Percentiles rank a stretch among this genome's conserved stretches.
Conservation (phyloP, 2,329 filamentous ascomycete genomes). For the Fusarium ambrosium region DNA sequence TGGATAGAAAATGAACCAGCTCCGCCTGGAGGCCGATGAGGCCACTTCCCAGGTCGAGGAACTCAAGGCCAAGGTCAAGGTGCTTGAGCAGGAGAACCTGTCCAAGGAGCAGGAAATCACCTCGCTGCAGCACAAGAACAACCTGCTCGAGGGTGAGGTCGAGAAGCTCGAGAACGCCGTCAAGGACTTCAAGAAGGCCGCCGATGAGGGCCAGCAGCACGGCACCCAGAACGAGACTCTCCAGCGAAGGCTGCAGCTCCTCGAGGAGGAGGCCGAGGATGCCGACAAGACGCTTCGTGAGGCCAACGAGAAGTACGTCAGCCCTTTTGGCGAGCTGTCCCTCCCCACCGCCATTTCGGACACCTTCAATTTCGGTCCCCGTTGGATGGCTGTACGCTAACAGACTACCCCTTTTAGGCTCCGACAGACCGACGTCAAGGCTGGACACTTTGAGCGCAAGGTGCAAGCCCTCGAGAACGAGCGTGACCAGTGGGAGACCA, state of each 20-base stretch:
- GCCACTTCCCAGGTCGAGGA: conserved; percentile 86
- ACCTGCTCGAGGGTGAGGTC: conserved; percentile 87
- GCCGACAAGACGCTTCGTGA: conserved; percentile 97
- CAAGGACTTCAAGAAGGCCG: conserved; percentile 89
- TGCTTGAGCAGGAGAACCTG: conserved; percentile 93
- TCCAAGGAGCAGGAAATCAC: conserved; percentile 98
- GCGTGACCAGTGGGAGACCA: conserved; percentile 94
- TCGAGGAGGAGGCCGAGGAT: conserved; percentile 98
- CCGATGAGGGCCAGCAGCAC: conserved; percentile 84
- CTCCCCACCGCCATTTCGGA: conserved; percentile 43
- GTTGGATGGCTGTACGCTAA: conserved; percentile 28
- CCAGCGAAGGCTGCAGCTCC: conserved; percentile 90
- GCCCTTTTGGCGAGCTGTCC: conserved; percentile 28
- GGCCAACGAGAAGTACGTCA: conserved; percentile 95
- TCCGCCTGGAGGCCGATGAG: conserved; percentile 94
- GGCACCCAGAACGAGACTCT: conserved; percentile 93
- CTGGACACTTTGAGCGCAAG: conserved; percentile 99
- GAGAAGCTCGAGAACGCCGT: conserved; percentile 90
- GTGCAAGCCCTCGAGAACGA: conserved; percentile 94
- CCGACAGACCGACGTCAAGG: conserved; percentile 98
- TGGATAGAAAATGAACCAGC: conserved; percentile 89
- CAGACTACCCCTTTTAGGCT: conserved; percentile 70
- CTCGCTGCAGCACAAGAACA: conserved; percentile 95
- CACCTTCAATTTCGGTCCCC: conserved; percentile 15
- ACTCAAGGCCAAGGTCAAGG: conserved; percentile 87